phyloP scores from a whole-genome alignment of 768 basidiomycete species.

The Xanthoconium purpureum region DNA sequence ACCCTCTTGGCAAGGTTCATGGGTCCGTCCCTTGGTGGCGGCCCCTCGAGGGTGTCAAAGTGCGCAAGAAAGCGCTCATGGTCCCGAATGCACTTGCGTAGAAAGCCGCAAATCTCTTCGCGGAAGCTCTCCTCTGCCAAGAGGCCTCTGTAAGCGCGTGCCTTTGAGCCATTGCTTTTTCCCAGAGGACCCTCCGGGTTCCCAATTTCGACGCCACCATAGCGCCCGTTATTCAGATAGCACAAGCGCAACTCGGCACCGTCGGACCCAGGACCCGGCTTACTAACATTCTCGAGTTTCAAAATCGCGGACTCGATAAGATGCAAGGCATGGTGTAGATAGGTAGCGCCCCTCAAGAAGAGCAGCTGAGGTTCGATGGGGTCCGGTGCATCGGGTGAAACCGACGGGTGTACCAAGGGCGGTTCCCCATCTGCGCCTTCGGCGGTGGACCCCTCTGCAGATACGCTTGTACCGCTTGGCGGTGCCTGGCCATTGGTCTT shows the following conservation, averaged over 20 bases:
- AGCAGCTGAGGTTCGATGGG: constrained; percentile 83
- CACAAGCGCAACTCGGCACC: constrained; percentile 76
- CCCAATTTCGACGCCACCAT: constrained; percentile 84
- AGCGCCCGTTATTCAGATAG: constrained; percentile 69
- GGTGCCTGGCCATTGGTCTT: constrained; percentile 64
- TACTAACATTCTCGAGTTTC: constrained; percentile 65
- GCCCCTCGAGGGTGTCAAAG: constrained; percentile 70
- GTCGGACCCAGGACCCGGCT: constrained; percentile 50
- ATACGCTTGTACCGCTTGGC: constrained; percentile 58
- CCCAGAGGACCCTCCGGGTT: constrained; percentile 79
- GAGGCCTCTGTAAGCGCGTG: constrained; percentile 57
- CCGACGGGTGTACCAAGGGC: constrained; percentile 63
- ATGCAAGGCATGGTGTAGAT: constrained; percentile 74
- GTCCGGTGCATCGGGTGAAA: constrained; percentile 75
- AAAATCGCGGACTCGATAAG: constrained; percentile 73
- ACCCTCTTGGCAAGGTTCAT: constrained; percentile 48
- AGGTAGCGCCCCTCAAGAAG: constrained; percentile 80
- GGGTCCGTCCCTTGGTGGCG: constrained; percentile 19
- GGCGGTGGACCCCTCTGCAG: constrained; percentile 37
- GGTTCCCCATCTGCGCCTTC: constrained; percentile 52
- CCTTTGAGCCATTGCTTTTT: constrained; percentile 52
- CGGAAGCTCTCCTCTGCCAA: constrained; percentile 55
- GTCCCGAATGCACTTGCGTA: constrained; percentile 78
- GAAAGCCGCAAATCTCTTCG: constrained; percentile 54
- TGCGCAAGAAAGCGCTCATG: constrained; percentile 81